phyloP scores from a whole-genome alignment of 106 monocot species.

The Allium fistulosum region DNA sequence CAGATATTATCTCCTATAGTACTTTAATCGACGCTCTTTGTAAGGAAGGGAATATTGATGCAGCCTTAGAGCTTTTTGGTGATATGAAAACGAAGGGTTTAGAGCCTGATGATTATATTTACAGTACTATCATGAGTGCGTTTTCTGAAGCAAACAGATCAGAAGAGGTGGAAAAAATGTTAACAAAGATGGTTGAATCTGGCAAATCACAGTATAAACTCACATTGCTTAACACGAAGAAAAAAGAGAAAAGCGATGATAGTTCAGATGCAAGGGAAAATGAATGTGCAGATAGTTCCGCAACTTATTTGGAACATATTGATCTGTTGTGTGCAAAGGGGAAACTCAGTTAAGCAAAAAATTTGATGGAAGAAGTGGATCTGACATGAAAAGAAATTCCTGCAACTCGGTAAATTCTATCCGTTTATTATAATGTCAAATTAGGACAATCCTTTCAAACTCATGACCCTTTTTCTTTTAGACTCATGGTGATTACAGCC shows the following conservation, averaged over 20 bases:
- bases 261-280: constrained; percentile 9
- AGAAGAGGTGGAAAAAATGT: constrained; percentile 52
- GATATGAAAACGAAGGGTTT: constrained; percentile 63
- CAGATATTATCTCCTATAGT: constrained; percentile 77
- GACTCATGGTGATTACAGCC: too few relatives aligned
- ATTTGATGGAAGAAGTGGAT: constrained; percentile 51
- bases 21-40: constrained; percentile 66
- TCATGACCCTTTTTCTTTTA: too few relatives aligned
- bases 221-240: neutral
- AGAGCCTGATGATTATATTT: constrained; percentile 49
- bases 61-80: constrained; percentile 53
- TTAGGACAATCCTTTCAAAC: too few relatives aligned
- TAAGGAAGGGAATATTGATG: constrained; percentile 60
- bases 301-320: constrained; percentile 33
- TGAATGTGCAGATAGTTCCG: constrained; percentile 5
- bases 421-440: too few relatives aligned
- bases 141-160: constrained; percentile 60
- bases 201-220: constrained; percentile 32
- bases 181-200: constrained; percentile 38
- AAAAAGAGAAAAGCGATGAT: neutral
- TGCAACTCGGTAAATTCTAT: too few relatives aligned
- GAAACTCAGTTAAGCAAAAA: constrained; percentile 82
- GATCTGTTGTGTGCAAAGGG: constrained; percentile 58
- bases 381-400: too few relatives aligned
- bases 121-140: constrained; percentile 46